Percentiles rank a stretch among this genome's conserved stretches.
Conservation (phyloP, 177 flowering plant genomes). For the Vitis hybrid region DNA sequence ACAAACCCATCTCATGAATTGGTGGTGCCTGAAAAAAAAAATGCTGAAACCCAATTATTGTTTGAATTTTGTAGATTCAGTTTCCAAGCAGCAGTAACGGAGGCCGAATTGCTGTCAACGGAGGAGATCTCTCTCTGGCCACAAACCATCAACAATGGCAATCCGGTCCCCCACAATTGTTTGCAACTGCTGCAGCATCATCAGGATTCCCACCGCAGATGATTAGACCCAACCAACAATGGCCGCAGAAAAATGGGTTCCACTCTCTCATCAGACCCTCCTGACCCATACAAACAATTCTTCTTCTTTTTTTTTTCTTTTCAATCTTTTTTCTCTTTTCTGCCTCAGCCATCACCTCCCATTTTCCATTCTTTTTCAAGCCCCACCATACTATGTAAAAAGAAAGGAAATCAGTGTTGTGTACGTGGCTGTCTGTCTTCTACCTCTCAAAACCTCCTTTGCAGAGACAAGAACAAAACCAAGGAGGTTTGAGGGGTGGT, state of each 20-base stretch:
- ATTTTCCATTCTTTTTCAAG: neutral
- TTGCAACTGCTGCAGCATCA: constrained; percentile 95
- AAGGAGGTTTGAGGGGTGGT: neutral
- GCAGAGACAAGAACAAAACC: neutral
- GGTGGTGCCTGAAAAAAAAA: neutral
- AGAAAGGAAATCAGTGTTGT: neutral
- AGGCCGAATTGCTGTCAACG: constrained; percentile 30
- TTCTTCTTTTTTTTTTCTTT: neutral
- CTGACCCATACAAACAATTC: constrained; percentile 3
- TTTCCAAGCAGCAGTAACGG: constrained; percentile 49
- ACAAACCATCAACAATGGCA: constrained; percentile 39
- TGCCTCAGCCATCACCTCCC: neutral
- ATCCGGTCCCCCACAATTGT: constrained; percentile 30
- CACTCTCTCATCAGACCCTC: constrained; percentile 48
- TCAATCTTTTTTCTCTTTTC: neutral
- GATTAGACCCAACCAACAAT: constrained; percentile 27
- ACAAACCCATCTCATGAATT: too few species aligned
- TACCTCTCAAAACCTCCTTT: neutral
- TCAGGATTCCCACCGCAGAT: constrained; percentile 91
- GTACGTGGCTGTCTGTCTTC: neutral
- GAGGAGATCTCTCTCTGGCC: constrained; percentile 40
- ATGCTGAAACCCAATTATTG: neutral
- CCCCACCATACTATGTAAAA: neutral
- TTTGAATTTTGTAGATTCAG: constrained; percentile 25
- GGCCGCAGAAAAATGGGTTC: constrained; percentile 51